Evolutionary conservation across 345 rosid genomes (phyloP).

Genomic region (Dimocarpus longan): DNA sequence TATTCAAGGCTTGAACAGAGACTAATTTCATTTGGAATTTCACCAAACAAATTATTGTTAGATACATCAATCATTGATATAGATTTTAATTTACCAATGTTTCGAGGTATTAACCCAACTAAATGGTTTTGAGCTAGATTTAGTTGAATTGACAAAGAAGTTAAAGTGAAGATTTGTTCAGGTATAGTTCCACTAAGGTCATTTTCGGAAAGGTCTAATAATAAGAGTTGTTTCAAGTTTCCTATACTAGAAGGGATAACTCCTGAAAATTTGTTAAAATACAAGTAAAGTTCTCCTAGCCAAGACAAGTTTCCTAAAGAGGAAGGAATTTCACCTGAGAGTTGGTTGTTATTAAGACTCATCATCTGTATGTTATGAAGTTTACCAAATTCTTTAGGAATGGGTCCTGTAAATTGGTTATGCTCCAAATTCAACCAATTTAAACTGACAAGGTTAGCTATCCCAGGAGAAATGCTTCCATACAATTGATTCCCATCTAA

Average conservation of each 20-base stretch:
- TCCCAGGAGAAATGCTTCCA: conserved; percentile 13
- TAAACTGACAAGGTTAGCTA: conserved; percentile 6
- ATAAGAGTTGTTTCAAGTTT: not conserved
- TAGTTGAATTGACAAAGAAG: conserved; percentile 11
- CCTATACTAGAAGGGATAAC: conserved; percentile 22
- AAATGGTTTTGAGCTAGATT: conserved; percentile 23
- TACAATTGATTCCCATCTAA: not conserved
- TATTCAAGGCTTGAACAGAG: no score
- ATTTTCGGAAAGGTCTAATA: conserved; percentile 18
- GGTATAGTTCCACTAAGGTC: conserved; percentile 32
- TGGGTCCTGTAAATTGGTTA: not conserved
- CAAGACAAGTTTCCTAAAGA: conserved; percentile 17
- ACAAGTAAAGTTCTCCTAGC: not conserved
- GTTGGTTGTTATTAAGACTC: not conserved
- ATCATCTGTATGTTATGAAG: not conserved
- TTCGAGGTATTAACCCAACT: no score
- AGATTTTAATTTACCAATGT: no score
- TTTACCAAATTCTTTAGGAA: conserved; percentile 8
- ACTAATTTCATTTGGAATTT: no score
- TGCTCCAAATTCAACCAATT: not conserved
- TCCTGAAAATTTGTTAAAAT: conserved; percentile 23
- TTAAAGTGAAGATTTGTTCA: not conserved
- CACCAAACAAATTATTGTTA: no score
- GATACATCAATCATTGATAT: no score
- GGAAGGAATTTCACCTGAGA: conserved; percentile 12